phyloP scores from a whole-genome alignment of 495 filamentous ascomycete genomes.

The Letharia columbiana region DNA sequence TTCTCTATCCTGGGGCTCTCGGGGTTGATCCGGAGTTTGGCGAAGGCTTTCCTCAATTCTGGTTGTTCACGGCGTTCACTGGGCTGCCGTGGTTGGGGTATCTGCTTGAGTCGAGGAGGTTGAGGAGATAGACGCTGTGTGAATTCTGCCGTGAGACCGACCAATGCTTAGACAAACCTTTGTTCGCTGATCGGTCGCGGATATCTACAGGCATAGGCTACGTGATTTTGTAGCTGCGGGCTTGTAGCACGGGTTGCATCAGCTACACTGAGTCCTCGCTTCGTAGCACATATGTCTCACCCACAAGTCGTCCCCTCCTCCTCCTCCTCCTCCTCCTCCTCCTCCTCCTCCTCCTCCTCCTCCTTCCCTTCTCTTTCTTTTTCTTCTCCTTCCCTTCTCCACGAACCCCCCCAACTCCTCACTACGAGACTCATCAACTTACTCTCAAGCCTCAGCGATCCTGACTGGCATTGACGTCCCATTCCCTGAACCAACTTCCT shows the following conservation, averaged over 20 bases:
- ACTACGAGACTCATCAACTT: background rate
- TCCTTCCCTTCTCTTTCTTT: too few species aligned
- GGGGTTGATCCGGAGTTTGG: slow-evolving; percentile 49
- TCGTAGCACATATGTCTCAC: too few species aligned
- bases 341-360: too few species aligned
- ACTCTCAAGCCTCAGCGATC: background rate
- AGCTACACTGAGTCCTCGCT: background rate
- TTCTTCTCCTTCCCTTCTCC: too few species aligned
- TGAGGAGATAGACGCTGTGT: background rate
- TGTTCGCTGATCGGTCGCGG: background rate
- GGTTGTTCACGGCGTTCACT: slow-evolving; percentile 30
- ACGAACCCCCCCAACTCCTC: background rate
- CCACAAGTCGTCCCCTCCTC: too few species aligned
- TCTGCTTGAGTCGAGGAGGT: background rate
- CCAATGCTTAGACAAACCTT: background rate
- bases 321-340: too few species aligned
- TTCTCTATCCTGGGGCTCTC: slow-evolving; percentile 42
- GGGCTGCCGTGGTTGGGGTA: slow-evolving; percentile 28
- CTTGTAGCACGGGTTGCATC: background rate
- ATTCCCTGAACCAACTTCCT: background rate
- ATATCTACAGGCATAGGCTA: background rate
- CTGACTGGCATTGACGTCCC: background rate
- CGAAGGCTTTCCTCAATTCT: slow-evolving; percentile 40
- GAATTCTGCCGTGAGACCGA: background rate
- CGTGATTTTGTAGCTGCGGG: background rate